Percentiles rank a stretch among this genome's conserved stretches.
Evolutionary conservation across 306 rosid genomes (phyloP).

Genomic region (Hippophae rhamnoides): DNA sequence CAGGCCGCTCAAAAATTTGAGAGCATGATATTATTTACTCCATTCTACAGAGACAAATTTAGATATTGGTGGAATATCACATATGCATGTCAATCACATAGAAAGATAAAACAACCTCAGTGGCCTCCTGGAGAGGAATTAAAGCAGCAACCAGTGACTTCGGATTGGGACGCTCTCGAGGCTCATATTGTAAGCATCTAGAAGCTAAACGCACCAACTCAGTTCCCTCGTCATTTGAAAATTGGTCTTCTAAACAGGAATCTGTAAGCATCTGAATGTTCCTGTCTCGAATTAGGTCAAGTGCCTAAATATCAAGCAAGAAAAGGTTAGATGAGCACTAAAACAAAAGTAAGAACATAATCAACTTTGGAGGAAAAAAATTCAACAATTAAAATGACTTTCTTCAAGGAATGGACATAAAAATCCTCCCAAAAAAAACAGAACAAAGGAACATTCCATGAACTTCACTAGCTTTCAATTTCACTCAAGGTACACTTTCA

Average conservation of each 20-base stretch:
- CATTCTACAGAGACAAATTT: neutral
- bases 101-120: slow-evolving; percentile 48
- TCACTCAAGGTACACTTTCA: no score
- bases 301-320: slow-evolving; percentile 56
- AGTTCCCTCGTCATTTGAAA: slow-evolving; percentile 81
- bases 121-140: slow-evolving; percentile 80
- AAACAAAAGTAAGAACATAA: slow-evolving; percentile 14
- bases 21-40: no score
- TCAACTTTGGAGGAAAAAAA: neutral
- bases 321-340: slow-evolving; percentile 18
- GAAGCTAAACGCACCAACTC: slow-evolving; percentile 91
- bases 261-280: slow-evolving; percentile 78
- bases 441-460: neutral
- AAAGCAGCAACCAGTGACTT: slow-evolving; percentile 69
- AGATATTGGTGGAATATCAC: neutral
- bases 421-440: neutral
- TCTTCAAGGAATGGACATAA: neutral
- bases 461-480: neutral
- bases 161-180: slow-evolving; percentile 94
- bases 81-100: neutral
- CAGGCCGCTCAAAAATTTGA: no score
- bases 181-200: slow-evolving; percentile 81
- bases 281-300: slow-evolving; percentile 86
- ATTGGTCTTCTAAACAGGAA: slow-evolving; percentile 92
- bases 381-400: neutral